Conservation (phyloP, 2,329 filamentous ascomycete species). For the Ophiocordyceps robertsii region DNA sequence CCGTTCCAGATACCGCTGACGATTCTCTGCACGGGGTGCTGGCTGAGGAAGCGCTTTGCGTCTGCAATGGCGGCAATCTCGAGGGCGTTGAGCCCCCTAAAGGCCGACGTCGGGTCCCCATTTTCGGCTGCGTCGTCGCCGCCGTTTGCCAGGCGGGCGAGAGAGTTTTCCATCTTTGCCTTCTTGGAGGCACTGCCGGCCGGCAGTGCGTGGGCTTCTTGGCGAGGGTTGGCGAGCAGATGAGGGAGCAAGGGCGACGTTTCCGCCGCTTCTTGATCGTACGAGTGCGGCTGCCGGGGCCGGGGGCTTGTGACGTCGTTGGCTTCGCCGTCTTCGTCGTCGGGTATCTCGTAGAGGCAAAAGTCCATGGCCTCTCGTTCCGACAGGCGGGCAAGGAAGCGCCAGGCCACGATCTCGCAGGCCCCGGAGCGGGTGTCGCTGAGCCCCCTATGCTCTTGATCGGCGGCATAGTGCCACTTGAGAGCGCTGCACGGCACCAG, state of each 20-base stretch:
- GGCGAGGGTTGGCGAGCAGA: constrained; percentile 12
- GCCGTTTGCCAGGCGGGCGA: constrained; percentile 37
- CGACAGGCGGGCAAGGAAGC: constrained; percentile 57
- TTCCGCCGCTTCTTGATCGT: constrained; percentile 33
- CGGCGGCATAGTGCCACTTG: constrained; percentile 59
- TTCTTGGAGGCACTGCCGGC: constrained; percentile 29
- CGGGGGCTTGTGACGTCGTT: constrained; percentile 1
- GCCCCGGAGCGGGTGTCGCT: constrained; percentile 57
- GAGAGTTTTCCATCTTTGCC: constrained; percentile 36
- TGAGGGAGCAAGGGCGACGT: constrained; percentile 30
- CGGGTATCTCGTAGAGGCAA: constrained; percentile 60
- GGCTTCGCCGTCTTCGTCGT: constrained; percentile 12
- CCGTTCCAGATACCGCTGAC: constrained; percentile 78
- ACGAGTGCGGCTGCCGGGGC: neutral
- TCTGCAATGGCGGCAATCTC: constrained; percentile 74
- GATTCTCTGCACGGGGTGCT: constrained; percentile 69
- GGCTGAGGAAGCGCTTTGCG: constrained; percentile 74
- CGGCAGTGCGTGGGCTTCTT: constrained; percentile 9
- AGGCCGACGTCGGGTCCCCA: constrained; percentile 54
- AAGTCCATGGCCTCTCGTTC: constrained; percentile 63
- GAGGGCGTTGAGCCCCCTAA: constrained; percentile 70
- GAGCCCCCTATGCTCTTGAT: constrained; percentile 50
- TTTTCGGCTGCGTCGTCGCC: constrained; percentile 26
- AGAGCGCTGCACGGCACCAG: constrained; percentile 41
- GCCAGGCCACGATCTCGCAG: constrained; percentile 72